Conservation (phyloP, 1,284 basidiomycete genomes). For the Malassezia obtusa region DNA sequence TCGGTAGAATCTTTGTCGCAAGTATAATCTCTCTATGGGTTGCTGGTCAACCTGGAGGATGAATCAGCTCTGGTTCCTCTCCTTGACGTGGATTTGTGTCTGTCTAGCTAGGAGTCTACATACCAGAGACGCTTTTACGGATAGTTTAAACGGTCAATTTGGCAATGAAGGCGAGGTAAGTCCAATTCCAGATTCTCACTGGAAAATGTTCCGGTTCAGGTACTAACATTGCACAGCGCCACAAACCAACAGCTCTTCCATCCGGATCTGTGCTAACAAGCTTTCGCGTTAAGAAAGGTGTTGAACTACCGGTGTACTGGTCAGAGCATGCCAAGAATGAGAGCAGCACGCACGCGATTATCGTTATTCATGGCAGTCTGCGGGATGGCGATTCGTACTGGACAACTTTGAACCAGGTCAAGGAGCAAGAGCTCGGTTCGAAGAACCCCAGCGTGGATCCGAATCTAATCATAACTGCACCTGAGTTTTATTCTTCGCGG, state of each 20-base stretch:
- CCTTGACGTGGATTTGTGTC: not conserved
- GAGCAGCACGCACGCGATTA: slow-evolving; percentile 16
- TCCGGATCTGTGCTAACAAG: not conserved
- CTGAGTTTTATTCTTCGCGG: slow-evolving; percentile 28
- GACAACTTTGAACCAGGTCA: slow-evolving; percentile 21
- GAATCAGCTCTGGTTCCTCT: no score
- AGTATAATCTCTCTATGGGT: no score
- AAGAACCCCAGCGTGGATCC: slow-evolving; percentile 8
- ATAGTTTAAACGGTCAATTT: not conserved
- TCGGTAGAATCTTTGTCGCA: no score
- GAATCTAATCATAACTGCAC: slow-evolving; percentile 29
- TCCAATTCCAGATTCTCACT: not conserved
- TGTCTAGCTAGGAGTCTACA: not conserved
- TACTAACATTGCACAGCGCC: not conserved
- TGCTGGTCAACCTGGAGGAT: no score
- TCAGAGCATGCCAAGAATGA: not conserved
- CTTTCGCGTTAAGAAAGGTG: not conserved
- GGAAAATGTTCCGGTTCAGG: not conserved
- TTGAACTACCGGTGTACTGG: slow-evolving; percentile 2
- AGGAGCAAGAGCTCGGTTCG: slow-evolving; percentile 15
- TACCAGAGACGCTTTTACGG: slow-evolving; percentile 1
- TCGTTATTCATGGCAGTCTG: slow-evolving; percentile 30
- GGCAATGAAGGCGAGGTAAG: slow-evolving; percentile 4
- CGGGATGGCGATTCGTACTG: slow-evolving; percentile 31
- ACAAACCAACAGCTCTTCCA: not conserved